These are phyloP conservation scores for Penicillium canariense DNA, from an alignment of 495 filamentous ascomycete species.

Conservation along the genomic window DNA sequence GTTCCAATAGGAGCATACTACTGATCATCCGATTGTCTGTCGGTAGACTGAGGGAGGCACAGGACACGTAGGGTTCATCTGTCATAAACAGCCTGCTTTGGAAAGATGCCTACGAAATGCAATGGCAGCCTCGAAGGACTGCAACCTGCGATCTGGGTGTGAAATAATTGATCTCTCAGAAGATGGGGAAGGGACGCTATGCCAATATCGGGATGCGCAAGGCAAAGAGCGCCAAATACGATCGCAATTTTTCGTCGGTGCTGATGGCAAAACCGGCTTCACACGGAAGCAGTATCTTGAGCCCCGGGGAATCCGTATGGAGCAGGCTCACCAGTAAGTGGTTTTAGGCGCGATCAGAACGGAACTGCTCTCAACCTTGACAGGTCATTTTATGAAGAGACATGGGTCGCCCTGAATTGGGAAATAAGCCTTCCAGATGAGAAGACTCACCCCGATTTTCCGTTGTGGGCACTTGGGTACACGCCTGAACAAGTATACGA, in stretches of 20 bases:
- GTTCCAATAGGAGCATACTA: not conserved
- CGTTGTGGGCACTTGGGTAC: slow-evolving; percentile 47
- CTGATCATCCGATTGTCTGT: not conserved
- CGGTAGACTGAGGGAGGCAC: slow-evolving; percentile 32
- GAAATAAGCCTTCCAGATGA: slow-evolving; percentile 43
- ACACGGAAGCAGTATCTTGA: slow-evolving; percentile 50
- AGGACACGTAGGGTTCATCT: slow-evolving; percentile 37
- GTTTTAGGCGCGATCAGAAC: not conserved
- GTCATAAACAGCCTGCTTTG: slow-evolving; percentile 28
- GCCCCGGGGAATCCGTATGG: slow-evolving; percentile 38
- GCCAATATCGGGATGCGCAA: slow-evolving; percentile 31
- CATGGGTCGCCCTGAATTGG: slow-evolving; percentile 53
- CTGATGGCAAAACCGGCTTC: slow-evolving; percentile 51
- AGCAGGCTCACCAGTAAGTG: slow-evolving; percentile 33
- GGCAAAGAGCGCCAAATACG: slow-evolving; percentile 23
- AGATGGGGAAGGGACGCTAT: slow-evolving; percentile 27
- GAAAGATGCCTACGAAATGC: slow-evolving; percentile 25
- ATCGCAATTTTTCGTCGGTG: slow-evolving; percentile 43
- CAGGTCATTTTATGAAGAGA: slow-evolving; percentile 45
- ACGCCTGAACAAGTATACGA: slow-evolving; percentile 49
- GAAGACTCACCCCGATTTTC: slow-evolving; percentile 48
- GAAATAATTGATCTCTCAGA: slow-evolving; percentile 27
- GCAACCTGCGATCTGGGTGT: slow-evolving; percentile 34
- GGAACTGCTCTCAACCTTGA: not conserved
- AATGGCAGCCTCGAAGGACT: slow-evolving; percentile 26